Evolutionary conservation across 441 rosid genomes (phyloP), one percentile per base, ranked within the genome.

Genomic region (Biscutella laevigata): DNA sequence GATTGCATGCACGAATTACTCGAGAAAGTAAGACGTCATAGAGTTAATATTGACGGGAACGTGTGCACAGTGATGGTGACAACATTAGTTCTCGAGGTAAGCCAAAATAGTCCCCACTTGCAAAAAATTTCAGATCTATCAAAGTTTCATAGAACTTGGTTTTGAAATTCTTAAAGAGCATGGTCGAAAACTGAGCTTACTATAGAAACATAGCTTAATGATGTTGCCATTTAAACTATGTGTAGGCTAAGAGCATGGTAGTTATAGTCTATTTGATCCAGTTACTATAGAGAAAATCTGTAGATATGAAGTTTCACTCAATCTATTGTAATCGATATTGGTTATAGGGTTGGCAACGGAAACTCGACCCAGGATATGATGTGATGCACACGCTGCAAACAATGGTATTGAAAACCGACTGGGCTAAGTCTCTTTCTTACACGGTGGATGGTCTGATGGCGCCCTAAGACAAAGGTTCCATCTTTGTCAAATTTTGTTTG

Each of bases 401-500:
- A 4, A 71, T 94, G 66, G 78, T 89, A 20, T 85, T 89, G 38
- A 84, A 76, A 70, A 88, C 84, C 13, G 96, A 87, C 75, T 94
- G 97, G 99, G 99, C 96, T 5, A 87, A 85, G 71, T 80, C 95
- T 53, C 97, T 89, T 58, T 87, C 97, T 24, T 83, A 89, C 73
- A 94, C 97, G 2, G 85, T 94, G 44, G 96, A 89, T 43, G 97
- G 97, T 64, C 70, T 94, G 70, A 94, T 94, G 97, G 96, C 96
- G 29, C 97, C 95, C 0, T 94, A 59, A 69, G 50, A 53, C 53
- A 59, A 66, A 59, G 45, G 30, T 59, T 25, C 42, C 34, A 45
- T 43, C 20, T 19, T 59, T 30, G 13, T 59, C 15, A 38, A 45
- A 53, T 66, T 54, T 53, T 67, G 66, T 46, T 59, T 53, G 61